Percentiles rank a stretch among this genome's conserved stretches.
These are phyloP conservation scores for Pseudogymnoascus sp. DNA, from an alignment of 2,329 filamentous ascomycete genomes.

Conservation along the genomic window DNA sequence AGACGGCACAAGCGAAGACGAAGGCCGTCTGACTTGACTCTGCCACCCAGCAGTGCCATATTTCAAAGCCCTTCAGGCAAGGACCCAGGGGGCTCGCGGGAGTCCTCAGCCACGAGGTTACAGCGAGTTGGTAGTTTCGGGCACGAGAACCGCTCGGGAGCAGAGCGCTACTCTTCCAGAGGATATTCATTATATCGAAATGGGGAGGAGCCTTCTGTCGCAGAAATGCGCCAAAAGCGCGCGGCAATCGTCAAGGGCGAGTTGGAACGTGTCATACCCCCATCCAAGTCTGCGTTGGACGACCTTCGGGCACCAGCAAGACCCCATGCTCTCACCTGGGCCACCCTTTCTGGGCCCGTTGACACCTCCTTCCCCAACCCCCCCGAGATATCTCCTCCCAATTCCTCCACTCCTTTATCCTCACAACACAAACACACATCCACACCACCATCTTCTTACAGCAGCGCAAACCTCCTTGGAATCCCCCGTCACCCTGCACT, in stretches of 20 bases:
- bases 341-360: neutral
- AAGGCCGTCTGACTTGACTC: neutral
- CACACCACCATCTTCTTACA: neutral
- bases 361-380: neutral
- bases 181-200: neutral
- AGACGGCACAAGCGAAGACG: neutral
- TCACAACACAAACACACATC: neutral
- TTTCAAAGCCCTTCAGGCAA: neutral
- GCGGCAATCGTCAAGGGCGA: neutral
- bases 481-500: neutral
- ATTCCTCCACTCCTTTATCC: neutral
- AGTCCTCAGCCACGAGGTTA: neutral
- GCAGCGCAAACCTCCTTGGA: neutral
- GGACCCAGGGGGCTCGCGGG: neutral
- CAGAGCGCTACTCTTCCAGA: neutral
- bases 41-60: neutral
- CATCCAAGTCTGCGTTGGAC: neutral
- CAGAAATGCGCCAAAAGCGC: neutral
- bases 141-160: neutral
- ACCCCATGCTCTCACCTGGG: neutral
- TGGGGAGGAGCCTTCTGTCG: neutral
- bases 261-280: neutral
- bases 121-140: neutral
- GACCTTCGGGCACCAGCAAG: neutral
- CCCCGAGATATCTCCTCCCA: neutral